Conservation (phyloP, 805 yeast species). For the Candida khao-thaluensis region DNA sequence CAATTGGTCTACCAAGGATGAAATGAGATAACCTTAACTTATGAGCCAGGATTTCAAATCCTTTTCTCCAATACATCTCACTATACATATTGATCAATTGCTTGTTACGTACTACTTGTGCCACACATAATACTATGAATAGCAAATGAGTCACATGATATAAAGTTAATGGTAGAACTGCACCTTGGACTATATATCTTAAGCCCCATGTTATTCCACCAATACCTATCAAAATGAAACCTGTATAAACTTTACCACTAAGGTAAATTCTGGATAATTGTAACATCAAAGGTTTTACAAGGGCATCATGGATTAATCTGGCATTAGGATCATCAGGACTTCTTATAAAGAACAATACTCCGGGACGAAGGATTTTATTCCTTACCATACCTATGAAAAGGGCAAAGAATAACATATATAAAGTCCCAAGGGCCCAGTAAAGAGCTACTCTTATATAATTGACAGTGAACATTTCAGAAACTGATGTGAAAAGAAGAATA, state of each 20-base stretch:
- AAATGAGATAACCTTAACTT: slow-evolving; percentile 78
- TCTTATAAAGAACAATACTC: slow-evolving; percentile 86
- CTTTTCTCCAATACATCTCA: slow-evolving; percentile 58
- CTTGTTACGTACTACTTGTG: slow-evolving; percentile 8
- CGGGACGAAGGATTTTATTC: slow-evolving; percentile 70
- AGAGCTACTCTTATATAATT: slow-evolving; percentile 21
- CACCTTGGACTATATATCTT: slow-evolving; percentile 25
- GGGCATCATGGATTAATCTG: slow-evolving; percentile 80
- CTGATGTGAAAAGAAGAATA: slow-evolving; percentile 11
- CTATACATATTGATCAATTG: slow-evolving; percentile 30
- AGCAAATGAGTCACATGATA: slow-evolving; percentile 13
- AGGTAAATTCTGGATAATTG: slow-evolving; percentile 73
- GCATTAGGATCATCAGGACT: slow-evolving; percentile 94
- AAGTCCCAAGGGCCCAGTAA: slow-evolving; percentile 74
- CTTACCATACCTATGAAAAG: slow-evolving; percentile 83
- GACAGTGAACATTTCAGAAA: slow-evolving; percentile 8
- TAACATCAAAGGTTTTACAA: slow-evolving; percentile 68
- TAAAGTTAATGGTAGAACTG: slow-evolving; percentile 27
- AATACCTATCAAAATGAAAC: slow-evolving; percentile 71
- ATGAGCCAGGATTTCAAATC: slow-evolving; percentile 54
- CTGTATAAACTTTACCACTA: slow-evolving; percentile 72
- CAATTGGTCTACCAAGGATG: slow-evolving; percentile 58
- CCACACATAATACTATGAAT: slow-evolving; percentile 1
- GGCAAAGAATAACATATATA: slow-evolving; percentile 86
- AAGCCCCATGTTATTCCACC: slow-evolving; percentile 60